phyloP scores from a whole-genome alignment of 257 asterid genomes.

The Solanum medicagineum region DNA sequence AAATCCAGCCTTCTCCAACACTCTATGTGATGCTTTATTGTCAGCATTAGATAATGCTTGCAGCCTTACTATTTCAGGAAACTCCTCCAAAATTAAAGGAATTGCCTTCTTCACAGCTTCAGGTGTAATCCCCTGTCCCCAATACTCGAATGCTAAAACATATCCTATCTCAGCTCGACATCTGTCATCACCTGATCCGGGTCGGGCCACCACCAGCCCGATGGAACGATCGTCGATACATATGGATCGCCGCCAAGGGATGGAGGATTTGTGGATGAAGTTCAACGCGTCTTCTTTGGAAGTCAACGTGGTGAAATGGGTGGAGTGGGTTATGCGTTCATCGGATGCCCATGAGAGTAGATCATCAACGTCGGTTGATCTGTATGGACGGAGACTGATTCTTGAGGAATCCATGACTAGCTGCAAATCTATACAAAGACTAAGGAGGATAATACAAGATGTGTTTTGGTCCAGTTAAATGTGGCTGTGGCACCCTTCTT shows the following conservation, averaged over 20 bases:
- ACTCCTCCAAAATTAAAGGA: constrained; percentile 17
- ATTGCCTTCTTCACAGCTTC: constrained; percentile 24
- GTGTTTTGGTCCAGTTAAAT: too few relatives aligned
- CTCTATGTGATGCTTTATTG: constrained; percentile 37
- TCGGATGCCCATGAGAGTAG: constrained; percentile 42
- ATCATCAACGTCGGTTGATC: constrained; percentile 24
- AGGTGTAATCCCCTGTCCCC: constrained; percentile 36
- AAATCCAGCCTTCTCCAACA: constrained; percentile 36
- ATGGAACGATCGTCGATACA: constrained; percentile 32
- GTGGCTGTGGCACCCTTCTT: too few relatives aligned
- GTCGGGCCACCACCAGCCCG: constrained; percentile 18
- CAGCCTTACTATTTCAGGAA: constrained; percentile 23
- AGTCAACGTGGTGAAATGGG: constrained; percentile 21
- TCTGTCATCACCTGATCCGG: constrained; percentile 24
- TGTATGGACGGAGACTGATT: constrained; percentile 27
- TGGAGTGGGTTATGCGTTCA: constrained; percentile 23
- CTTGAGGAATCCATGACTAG: constrained; percentile 20
- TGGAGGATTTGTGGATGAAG: constrained; percentile 27
- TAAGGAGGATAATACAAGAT: too few relatives aligned
- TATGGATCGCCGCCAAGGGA: constrained; percentile 43
- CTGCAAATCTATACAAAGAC: neutral
- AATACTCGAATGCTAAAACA: constrained; percentile 20
- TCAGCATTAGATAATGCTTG: constrained; percentile 19
- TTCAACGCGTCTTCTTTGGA: constrained; percentile 28
- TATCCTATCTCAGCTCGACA: constrained; percentile 32